phyloP scores from a whole-genome alignment of 2,329 filamentous ascomycete species.

The Phialophora macrospora region DNA sequence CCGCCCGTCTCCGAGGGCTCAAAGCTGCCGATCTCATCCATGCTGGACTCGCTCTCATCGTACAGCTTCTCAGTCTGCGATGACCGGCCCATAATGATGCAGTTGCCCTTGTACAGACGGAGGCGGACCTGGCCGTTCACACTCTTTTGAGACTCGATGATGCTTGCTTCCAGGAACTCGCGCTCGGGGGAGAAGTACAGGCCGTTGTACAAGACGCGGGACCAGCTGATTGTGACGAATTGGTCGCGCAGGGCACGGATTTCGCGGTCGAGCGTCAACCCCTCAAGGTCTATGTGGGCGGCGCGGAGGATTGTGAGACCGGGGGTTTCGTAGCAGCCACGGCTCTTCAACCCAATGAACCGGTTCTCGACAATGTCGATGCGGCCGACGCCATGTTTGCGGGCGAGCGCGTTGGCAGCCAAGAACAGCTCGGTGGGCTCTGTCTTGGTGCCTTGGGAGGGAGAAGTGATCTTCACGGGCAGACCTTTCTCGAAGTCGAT shows the following conservation, averaged over 20 bases:
- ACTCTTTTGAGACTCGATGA: slow-evolving; percentile 63
- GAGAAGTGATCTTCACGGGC: slow-evolving; percentile 68
- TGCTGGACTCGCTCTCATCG: slow-evolving; percentile 66
- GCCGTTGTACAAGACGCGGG: slow-evolving; percentile 40
- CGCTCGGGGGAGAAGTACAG: slow-evolving; percentile 72
- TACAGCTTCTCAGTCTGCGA: slow-evolving; percentile 72
- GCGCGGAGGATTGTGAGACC: slow-evolving; percentile 59
- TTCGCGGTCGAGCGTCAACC: slow-evolving; percentile 70
- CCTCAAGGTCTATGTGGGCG: slow-evolving; percentile 67
- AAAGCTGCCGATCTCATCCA: slow-evolving; percentile 74
- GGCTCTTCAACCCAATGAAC: slow-evolving; percentile 78
- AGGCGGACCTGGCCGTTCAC: slow-evolving; percentile 68
- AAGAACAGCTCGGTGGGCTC: slow-evolving; percentile 75
- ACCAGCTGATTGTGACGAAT: slow-evolving; percentile 68
- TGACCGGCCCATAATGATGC: slow-evolving; percentile 64
- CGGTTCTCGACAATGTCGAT: slow-evolving; percentile 85
- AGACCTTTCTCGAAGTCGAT: slow-evolving; percentile 75
- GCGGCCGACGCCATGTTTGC: slow-evolving; percentile 61
- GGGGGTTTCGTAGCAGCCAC: slow-evolving; percentile 73
- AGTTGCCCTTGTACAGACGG: slow-evolving; percentile 69
- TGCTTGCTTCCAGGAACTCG: slow-evolving; percentile 71
- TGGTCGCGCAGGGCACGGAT: slow-evolving; percentile 72
- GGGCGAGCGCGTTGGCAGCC: slow-evolving; percentile 60
- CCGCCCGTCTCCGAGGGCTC: slow-evolving; percentile 68
- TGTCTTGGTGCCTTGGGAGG: slow-evolving; percentile 66